Evolutionary conservation across 1,284 basidiomycete species (phyloP), one percentile per base, ranked within the genome.

Genomic region (Cryptococcus deneoformans): DNA sequence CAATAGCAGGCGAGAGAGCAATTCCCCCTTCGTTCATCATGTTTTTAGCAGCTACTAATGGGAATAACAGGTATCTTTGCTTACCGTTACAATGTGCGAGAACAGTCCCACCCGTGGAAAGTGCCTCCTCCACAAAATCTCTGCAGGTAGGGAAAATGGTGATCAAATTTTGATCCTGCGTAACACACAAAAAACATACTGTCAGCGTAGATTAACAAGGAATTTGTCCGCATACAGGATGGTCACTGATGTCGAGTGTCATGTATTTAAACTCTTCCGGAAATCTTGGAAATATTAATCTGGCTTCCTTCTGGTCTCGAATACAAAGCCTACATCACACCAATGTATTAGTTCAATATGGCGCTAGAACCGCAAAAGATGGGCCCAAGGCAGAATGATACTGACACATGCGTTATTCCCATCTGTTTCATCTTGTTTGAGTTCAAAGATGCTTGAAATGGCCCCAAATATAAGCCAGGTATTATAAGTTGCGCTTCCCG

Each of bases 401-500:
- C 86, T 76, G 72, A 93, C 93, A 97, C 89, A 72, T 96, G 92
- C 1, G 92, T 92, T 60, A 96, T 84, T 0, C 83, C 81, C 38
- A 88, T 82, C 1, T 74, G 76, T 54, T 82, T 78, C 35, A 97
- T 83, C 3, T 82, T 83, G 14, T 85, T 82, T 14, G 90, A 77
- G 4, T 88, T 87, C 67, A 90, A 91, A 2, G 90, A 90, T 3
- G 88, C 87, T 66, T 92, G 88, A 65, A 93, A 91, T 1, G 92
- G 92, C 0, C 93, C 93, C 1, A 96, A 84, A 46, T 86, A 83
- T 44, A 97, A 83, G 9, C 85, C 85, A 2, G 90, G 90, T 0
- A 95, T 80, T 66, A 96, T 92, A 75, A 92, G 86, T 78, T 97
- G 93, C 63, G 91, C 92, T 71, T 94, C 87, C 46, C 92, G 80